Base-by-base conservation (phyloP, 257 asterid species). In the Schizonepeta tenuifolia region DNA sequence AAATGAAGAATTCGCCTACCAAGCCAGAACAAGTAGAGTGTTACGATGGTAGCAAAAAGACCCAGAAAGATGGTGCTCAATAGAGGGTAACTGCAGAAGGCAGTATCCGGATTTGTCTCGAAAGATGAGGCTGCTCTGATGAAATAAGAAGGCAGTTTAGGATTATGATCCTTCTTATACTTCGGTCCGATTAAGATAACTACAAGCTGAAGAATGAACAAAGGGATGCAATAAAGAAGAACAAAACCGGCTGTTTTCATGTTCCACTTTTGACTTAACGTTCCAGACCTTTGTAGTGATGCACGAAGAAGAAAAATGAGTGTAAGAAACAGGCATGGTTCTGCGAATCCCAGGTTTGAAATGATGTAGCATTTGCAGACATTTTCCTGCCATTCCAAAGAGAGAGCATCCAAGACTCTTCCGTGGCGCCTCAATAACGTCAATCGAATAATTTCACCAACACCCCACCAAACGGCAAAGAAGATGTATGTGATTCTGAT, bases 311-410 rank as follows among this genome's bases (percentile, higher is more conserved):
- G 97, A 78, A 89, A 83, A 41, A 87, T 80, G 31, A 94, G 88
- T 7, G 91, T 83, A 67, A 94, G 96, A 81, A 84, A 86, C 58
- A 89, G 65, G 78, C 96, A 89, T 57, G 96, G 98, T 68, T 94
- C 98, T 53, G 96, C 90, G 63, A 94, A 86, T 76, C 97, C 98
- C 53, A 94, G 87, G 84, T 86, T 94, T 20, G 99, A 91, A 17
- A 94, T 86, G n/a, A 94, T 84, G 91, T 91, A 94, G 83, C 88
- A 77, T 83, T 91, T 89, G 98, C 97, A 91, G 46, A 89, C 66
- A 50, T 80, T 81, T 83, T 91, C 96, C 86, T 89, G 96, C 95
- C 93, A 88, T 89, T 73, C 75, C 59, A 80, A 36, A 49, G 79
- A 82, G 36, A 85, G 84, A 46, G 89, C 81, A 86, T 86, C 81